Evolutionary conservation across 2,329 filamentous ascomycete genomes (phyloP).

Genomic region (Cytospora leucostoma): DNA sequence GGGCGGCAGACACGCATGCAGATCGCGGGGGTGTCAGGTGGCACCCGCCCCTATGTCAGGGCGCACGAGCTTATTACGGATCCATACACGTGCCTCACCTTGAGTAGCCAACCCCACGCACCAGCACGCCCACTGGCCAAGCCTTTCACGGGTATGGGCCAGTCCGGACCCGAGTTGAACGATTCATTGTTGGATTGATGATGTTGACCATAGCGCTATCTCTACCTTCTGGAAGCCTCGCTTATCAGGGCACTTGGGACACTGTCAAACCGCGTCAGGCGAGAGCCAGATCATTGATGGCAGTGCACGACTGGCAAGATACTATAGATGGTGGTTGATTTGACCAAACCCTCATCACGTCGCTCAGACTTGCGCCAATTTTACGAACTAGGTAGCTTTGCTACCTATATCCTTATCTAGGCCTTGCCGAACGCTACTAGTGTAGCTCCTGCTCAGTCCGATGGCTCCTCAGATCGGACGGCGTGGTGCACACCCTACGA

Average conservation of each 20-base stretch:
- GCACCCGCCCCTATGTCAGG: constrained; percentile 1
- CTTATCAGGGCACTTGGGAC: no score
- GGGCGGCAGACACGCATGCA: not conserved
- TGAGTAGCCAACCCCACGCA: not conserved
- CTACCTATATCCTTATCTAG: not conserved
- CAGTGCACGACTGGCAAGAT: no score
- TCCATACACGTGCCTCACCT: not conserved
- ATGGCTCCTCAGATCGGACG: not conserved
- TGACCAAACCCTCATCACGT: not conserved
- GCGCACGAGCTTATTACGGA: not conserved
- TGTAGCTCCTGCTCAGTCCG: not conserved
- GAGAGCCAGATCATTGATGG: no score
- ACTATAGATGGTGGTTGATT: no score
- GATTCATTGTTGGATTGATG: no score
- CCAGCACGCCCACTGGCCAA: not conserved
- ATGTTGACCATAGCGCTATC: no score
- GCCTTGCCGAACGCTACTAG: not conserved
- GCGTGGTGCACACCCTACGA: not conserved
- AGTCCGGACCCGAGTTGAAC: no score
- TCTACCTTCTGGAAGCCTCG: no score
- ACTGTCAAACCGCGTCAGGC: no score
- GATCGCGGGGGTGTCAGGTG: not conserved
- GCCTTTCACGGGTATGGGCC: no score
- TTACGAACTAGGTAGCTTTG: not conserved
- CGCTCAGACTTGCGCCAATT: not conserved